phyloP scores from a whole-genome alignment of 129 eudicot species.

The Cynara cardunculus region DNA sequence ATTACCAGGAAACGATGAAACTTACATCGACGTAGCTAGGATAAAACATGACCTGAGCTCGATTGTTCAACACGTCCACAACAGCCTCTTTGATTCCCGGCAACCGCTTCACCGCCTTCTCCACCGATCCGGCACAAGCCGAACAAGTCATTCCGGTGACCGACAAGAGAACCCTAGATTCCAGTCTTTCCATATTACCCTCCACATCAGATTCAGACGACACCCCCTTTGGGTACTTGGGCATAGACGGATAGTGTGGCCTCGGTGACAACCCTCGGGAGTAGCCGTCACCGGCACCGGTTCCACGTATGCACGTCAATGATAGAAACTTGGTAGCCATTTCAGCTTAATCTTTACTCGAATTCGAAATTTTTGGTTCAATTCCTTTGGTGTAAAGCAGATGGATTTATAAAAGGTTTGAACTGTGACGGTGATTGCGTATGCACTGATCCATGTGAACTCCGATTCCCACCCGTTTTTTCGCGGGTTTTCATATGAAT shows the following conservation, averaged over 20 bases:
- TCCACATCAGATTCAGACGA: conserved; percentile 43
- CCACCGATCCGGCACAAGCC: conserved; percentile 94
- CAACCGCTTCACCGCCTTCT: conserved; percentile 87
- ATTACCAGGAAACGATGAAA: neutral
- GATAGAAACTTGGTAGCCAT: conserved; percentile 65
- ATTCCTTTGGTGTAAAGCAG: conserved; percentile 5
- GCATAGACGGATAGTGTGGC: conserved; percentile 95
- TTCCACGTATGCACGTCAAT: conserved; percentile 60
- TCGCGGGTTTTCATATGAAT: conserved; percentile 34
- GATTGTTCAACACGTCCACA: conserved; percentile 79
- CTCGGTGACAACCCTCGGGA: conserved; percentile 51
- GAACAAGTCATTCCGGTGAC: conserved; percentile 90
- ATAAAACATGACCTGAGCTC: conserved; percentile 79
- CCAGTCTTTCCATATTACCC: conserved; percentile 35
- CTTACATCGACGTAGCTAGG: conserved; percentile 70
- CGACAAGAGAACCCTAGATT: conserved; percentile 56
- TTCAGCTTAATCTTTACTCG: conserved; percentile 2
- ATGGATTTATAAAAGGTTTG: neutral
- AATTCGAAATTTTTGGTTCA: neutral
- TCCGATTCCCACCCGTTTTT: neutral
- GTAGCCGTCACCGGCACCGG: conserved; percentile 36
- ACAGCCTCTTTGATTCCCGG: conserved; percentile 88
- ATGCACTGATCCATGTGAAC: conserved; percentile 13
- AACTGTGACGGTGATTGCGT: conserved; percentile 25
- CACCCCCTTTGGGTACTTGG: conserved; percentile 76